Evolutionary conservation across 2,329 filamentous ascomycete species (phyloP).

Genomic region (Elsinoe batatas): DNA sequence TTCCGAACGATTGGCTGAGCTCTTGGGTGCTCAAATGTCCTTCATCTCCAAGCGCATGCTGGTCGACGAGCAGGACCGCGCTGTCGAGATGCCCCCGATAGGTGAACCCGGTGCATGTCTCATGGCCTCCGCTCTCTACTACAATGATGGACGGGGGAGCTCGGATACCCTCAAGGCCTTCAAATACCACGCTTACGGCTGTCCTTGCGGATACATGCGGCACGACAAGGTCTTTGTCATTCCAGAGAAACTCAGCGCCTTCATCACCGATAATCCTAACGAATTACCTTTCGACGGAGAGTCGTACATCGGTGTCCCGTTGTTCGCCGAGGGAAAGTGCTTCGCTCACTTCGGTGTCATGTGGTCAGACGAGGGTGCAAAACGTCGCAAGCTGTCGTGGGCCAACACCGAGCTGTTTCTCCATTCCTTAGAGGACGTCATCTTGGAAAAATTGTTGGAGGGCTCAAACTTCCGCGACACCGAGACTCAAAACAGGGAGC

Average conservation of each 20-base stretch:
- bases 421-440: conserved; percentile 58
- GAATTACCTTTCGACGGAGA: conserved; percentile 51
- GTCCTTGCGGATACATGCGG: conserved; percentile 59
- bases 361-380: conserved; percentile 56
- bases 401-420: conserved; percentile 57
- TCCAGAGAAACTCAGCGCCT: conserved; percentile 48
- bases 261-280: conserved; percentile 53
- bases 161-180: conserved; percentile 49
- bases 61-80: conserved; percentile 47
- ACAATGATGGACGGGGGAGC: conserved; percentile 48
- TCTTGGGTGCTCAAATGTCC: conserved; percentile 55
- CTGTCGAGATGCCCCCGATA: conserved; percentile 51
- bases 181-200: conserved; percentile 54
- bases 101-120: conserved; percentile 53
- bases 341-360: conserved; percentile 63
- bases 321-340: conserved; percentile 56
- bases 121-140: conserved; percentile 57
- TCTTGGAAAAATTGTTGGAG: conserved; percentile 48
- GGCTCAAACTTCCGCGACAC: conserved; percentile 38
- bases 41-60: conserved; percentile 58
- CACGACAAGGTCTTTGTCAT: conserved; percentile 63
- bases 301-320: conserved; percentile 56
- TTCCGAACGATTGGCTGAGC: conserved; percentile 53
- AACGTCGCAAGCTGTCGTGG: conserved; percentile 50
- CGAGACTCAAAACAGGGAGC: conserved; percentile 21